Percentiles rank a stretch among this genome's conserved stretches.
Evolutionary conservation across 768 basidiomycete genomes (phyloP).

Genomic region (Podaxis pistillaris): DNA sequence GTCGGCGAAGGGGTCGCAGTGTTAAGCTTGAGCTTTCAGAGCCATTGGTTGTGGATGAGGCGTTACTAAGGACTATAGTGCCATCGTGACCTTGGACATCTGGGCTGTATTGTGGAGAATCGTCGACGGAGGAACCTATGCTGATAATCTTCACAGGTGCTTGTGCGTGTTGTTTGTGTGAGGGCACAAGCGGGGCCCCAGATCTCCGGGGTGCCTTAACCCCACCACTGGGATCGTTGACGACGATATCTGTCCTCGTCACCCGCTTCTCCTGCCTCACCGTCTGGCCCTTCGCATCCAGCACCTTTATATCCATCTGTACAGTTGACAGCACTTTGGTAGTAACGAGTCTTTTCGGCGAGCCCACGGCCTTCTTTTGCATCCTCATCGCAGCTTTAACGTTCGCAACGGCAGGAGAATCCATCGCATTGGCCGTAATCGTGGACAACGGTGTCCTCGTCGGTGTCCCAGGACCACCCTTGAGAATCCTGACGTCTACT

Average conservation of each 20-base stretch:
- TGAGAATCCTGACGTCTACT: not conserved
- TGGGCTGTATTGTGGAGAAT: not conserved
- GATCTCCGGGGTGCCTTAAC: not conserved
- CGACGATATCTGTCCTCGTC: slow-evolving; percentile 42
- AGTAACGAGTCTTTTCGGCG: slow-evolving; percentile 22
- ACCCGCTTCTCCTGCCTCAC: slow-evolving; percentile 62
- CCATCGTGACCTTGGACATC: not conserved
- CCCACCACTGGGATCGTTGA: slow-evolving; percentile 26
- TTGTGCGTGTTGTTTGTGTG: not conserved
- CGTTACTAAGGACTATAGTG: not conserved
- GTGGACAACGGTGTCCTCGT: slow-evolving; percentile 5
- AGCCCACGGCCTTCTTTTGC: slow-evolving; percentile 35
- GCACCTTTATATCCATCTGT: slow-evolving; percentile 63
- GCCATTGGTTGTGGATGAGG: slow-evolving; percentile 18
- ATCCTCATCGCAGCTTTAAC: slow-evolving; percentile 36
- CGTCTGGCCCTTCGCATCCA: slow-evolving; percentile 59
- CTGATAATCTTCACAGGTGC: not conserved
- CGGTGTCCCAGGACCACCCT: not conserved
- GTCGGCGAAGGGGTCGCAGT: slow-evolving; percentile 26
- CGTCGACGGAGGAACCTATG: slow-evolving; percentile 9
- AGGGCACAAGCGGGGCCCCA: not conserved
- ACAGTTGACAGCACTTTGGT: slow-evolving; percentile 39
- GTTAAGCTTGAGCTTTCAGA: slow-evolving; percentile 22
- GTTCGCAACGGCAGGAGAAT: slow-evolving; percentile 35
- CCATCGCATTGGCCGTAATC: slow-evolving; percentile 14